Percentiles rank a stretch among this genome's conserved stretches.
Evolutionary conservation across 306 rosid genomes (phyloP).

Genomic region (Pterocarpus macrocarpus): DNA sequence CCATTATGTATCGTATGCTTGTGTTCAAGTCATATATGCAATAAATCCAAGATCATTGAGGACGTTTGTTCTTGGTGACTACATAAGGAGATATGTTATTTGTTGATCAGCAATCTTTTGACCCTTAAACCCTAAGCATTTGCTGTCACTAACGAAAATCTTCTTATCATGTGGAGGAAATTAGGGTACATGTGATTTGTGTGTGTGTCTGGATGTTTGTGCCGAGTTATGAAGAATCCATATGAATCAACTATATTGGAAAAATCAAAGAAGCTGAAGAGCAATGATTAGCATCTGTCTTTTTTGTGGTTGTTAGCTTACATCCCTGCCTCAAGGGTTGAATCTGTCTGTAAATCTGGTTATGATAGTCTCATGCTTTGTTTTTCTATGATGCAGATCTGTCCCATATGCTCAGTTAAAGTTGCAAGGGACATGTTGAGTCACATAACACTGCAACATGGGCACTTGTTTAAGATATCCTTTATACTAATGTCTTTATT

Average conservation of each 20-base stretch:
- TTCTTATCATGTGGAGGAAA: slow-evolving; percentile 17
- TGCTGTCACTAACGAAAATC: background rate
- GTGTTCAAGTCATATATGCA: slow-evolving; percentile 13
- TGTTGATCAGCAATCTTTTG: slow-evolving; percentile 1
- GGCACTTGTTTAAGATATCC: slow-evolving; percentile 97
- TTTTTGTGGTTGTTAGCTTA: slow-evolving; percentile 26
- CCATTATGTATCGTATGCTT: background rate
- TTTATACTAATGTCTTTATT: slow-evolving; percentile 42
- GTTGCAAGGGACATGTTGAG: slow-evolving; percentile 88
- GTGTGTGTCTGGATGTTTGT: background rate
- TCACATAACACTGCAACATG: slow-evolving; percentile 94
- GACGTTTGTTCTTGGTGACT: slow-evolving; percentile 18
- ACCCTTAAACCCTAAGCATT: background rate
- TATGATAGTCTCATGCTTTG: slow-evolving; percentile 46
- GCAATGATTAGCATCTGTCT: background rate
- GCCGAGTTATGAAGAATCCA: slow-evolving; percentile 33
- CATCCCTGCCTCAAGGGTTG: slow-evolving; percentile 18
- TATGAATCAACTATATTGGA: background rate
- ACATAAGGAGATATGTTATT: background rate
- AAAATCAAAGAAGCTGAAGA: slow-evolving; percentile 28
- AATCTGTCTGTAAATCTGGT: slow-evolving; percentile 35
- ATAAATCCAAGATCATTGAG: slow-evolving; percentile 1
- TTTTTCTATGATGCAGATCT: slow-evolving; percentile 69
- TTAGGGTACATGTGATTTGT: slow-evolving; percentile 5
- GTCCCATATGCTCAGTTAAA: slow-evolving; percentile 94